phyloP scores from a whole-genome alignment of 306 rosid genomes.

The Alnus rubra region DNA sequence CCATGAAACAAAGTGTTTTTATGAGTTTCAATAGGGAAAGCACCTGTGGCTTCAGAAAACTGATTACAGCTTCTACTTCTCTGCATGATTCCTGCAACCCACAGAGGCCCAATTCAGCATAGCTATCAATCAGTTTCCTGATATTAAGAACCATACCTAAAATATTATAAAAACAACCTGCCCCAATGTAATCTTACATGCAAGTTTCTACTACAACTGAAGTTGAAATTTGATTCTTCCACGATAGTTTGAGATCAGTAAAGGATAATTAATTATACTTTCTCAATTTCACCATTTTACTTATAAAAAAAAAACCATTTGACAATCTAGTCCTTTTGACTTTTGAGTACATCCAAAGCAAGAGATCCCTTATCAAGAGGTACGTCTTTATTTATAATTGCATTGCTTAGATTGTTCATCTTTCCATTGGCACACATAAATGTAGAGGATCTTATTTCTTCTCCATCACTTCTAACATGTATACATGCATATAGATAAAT shows the following conservation, averaged over 20 bases:
- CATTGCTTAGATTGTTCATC: not conserved
- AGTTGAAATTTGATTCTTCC: not conserved
- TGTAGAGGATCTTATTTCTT: not conserved
- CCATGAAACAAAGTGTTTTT: constrained; percentile 23
- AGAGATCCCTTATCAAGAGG: not conserved
- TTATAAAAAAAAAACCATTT: no score
- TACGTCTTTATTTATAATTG: not conserved
- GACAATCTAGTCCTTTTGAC: not conserved
- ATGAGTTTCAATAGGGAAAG: constrained; percentile 33
- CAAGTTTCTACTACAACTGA: not conserved
- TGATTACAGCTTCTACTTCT: constrained; percentile 76
- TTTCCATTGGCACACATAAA: not conserved
- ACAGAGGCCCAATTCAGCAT: constrained; percentile 29
- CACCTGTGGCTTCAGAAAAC: constrained; percentile 85
- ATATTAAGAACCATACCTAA: not conserved
- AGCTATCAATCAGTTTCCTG: constrained; percentile 2
- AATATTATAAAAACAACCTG: not conserved
- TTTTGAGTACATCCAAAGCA: not conserved
- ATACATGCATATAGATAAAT: not conserved
- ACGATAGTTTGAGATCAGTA: not conserved
- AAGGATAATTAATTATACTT: not conserved
- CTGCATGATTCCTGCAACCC: constrained; percentile 73
- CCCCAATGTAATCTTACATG: not conserved
- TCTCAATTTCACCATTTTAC: not conserved
- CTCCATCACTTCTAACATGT: not conserved